A percentile compares a stretch with the other conserved stretches of the same genome.
Evolutionary conservation across 1,284 basidiomycete species (phyloP).

Genomic region (Ganoderma sinense): DNA sequence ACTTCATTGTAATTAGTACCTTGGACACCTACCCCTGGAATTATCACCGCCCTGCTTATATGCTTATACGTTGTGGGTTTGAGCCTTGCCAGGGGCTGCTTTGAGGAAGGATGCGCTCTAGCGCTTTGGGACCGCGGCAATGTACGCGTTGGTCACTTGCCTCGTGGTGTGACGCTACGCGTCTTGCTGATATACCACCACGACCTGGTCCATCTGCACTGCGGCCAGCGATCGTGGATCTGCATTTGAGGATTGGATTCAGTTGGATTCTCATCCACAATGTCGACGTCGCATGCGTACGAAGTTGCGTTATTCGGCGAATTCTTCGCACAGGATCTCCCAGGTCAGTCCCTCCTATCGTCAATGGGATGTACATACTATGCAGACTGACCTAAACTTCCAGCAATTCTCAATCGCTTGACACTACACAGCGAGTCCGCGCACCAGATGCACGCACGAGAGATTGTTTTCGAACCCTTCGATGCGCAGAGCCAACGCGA

Average conservation of each 20-base stretch:
- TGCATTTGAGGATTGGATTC: not conserved
- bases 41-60: not conserved
- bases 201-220: not conserved
- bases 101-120: not conserved
- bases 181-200: conserved; percentile 3
- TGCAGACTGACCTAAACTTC: conserved; percentile 42
- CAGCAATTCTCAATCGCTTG: conserved; percentile 76
- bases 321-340: conserved; percentile 56
- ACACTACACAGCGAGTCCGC: conserved; percentile 80
- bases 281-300: conserved; percentile 56
- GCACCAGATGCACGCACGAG: conserved; percentile 70
- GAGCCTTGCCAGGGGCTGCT: not conserved
- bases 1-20: conserved; percentile 18
- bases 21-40: not conserved
- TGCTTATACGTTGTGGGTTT: not conserved
- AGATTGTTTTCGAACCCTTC: conserved; percentile 78
- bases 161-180: conserved; percentile 4
- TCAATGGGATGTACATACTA: not conserved
- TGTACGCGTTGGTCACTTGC: conserved; percentile 2
- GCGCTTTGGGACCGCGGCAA: not conserved
- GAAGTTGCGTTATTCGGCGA: conserved; percentile 83
- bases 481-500: conserved; percentile 69
- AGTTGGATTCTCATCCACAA: not conserved
- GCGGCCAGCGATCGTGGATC: not conserved
- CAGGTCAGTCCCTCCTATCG: conserved; percentile 25